Evolutionary conservation across 176 grass and related monocot genomes (phyloP).

Genomic region (Themeda triandra): DNA sequence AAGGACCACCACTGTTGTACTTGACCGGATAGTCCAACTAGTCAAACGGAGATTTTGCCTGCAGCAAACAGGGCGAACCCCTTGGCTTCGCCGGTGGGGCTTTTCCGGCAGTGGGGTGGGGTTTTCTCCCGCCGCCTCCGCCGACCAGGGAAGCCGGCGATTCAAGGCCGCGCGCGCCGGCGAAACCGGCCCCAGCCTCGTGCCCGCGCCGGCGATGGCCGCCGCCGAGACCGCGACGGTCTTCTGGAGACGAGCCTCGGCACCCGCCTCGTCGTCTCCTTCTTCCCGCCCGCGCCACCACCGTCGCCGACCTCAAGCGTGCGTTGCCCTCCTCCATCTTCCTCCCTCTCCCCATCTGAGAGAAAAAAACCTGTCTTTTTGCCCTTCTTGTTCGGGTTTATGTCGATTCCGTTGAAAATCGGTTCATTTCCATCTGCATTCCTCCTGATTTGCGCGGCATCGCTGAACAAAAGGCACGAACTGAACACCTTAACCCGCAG

Average conservation of each 20-base stretch:
- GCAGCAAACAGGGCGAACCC: too few relatives aligned
- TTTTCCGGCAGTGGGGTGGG: too few relatives aligned
- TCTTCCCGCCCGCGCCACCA: conserved; percentile 16
- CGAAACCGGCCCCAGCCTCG: not conserved
- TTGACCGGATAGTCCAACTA: too few relatives aligned
- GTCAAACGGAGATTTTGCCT: too few relatives aligned
- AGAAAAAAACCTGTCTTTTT: not conserved
- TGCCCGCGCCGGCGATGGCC: not conserved
- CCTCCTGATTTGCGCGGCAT: not conserved
- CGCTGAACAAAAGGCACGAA: not conserved
- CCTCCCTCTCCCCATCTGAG: not conserved
- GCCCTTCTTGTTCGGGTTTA: not conserved
- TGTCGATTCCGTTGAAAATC: not conserved
- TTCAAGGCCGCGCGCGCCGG: not conserved
- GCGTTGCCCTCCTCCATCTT: not conserved
- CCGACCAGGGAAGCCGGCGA: not conserved
- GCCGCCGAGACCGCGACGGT: not conserved
- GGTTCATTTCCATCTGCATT: not conserved
- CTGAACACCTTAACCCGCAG: not conserved
- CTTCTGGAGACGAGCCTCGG: conserved; percentile 24
- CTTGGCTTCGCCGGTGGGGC: too few relatives aligned
- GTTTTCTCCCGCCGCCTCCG: not conserved
- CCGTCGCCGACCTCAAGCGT: conserved; percentile 28
- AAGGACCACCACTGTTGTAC: too few relatives aligned
- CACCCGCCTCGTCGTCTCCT: conserved; percentile 20